phyloP scores from a whole-genome alignment of 1,139 yeast species.

The Groenewaldozyma auringiensis region DNA sequence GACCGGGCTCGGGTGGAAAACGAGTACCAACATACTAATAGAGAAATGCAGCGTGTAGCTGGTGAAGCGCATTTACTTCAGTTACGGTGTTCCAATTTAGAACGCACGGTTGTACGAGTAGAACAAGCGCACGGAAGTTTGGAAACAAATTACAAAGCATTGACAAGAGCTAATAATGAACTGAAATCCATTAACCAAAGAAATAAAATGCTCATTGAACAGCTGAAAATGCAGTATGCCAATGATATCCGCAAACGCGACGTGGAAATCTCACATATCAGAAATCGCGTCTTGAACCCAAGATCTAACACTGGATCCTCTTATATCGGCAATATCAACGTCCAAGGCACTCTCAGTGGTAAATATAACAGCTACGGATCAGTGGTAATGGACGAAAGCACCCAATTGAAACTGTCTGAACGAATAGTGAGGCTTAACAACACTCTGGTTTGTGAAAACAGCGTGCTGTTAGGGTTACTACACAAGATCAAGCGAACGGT shows the following conservation, averaged over 20 bases:
- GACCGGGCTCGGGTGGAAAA: conserved; percentile 12
- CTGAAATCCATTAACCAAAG: conserved; percentile 6
- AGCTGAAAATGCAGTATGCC: conserved; percentile 19
- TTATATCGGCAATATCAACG: too few relatives aligned
- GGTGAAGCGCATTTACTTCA: conserved; percentile 11
- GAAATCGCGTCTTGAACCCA: conserved; percentile 20
- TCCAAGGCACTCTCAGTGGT: conserved; percentile 13
- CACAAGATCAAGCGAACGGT: conserved; percentile 13
- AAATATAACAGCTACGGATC: not conserved
- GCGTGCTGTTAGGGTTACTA: conserved; percentile 14
- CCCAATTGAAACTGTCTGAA: not conserved
- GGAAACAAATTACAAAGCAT: conserved; percentile 11
- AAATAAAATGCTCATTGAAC: conserved; percentile 13
- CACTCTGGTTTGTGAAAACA: conserved; percentile 19
- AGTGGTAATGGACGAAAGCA: not conserved
- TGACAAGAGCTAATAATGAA: conserved; percentile 10
- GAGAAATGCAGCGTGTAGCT: conserved; percentile 14
- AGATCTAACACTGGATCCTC: conserved; percentile 2
- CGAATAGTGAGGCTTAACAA: conserved; percentile 9
- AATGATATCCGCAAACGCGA: conserved; percentile 25
- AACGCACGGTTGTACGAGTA: conserved; percentile 12
- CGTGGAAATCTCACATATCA: conserved; percentile 20
- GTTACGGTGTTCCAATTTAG: conserved; percentile 12
- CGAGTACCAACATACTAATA: conserved; percentile 12
- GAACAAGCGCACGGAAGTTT: conserved; percentile 13